Conservation (phyloP, 352 stramenopile genomes). For the Phytophthora pisi region DNA sequence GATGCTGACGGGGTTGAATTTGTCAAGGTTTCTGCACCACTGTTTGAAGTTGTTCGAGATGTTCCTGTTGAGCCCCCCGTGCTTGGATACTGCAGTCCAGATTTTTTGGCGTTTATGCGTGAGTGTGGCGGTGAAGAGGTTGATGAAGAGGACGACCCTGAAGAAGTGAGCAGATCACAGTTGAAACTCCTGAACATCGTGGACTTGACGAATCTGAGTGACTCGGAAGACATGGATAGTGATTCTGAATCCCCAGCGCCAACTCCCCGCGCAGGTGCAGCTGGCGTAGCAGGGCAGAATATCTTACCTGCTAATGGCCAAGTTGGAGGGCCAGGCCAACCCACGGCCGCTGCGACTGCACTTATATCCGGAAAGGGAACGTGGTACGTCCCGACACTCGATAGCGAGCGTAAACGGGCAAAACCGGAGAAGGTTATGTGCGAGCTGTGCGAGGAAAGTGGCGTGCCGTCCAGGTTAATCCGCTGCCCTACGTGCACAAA, state of each 20-base stretch:
- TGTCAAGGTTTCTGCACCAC: slow-evolving; percentile 13
- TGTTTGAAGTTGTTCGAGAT: slow-evolving; percentile 7
- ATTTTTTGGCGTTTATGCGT: slow-evolving; percentile 57
- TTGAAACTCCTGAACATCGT: slow-evolving; percentile 59
- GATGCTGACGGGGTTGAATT: slow-evolving; percentile 13
- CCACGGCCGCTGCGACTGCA: background rate
- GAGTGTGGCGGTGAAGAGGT: slow-evolving; percentile 50
- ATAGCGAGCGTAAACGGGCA: slow-evolving; percentile 30
- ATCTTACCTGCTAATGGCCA: background rate
- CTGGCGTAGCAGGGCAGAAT: background rate
- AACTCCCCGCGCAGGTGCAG: slow-evolving; percentile 10
- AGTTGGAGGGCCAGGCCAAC: background rate
- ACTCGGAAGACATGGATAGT: slow-evolving; percentile 44
- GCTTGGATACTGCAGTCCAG: slow-evolving; percentile 45
- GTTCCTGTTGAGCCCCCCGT: slow-evolving; percentile 22
- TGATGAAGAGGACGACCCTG: slow-evolving; percentile 45
- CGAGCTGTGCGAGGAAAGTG: slow-evolving; percentile 62
- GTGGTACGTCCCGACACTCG: slow-evolving; percentile 24
- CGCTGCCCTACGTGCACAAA: slow-evolving; percentile 56
- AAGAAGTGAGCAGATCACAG: slow-evolving; percentile 37
- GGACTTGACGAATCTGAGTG: slow-evolving; percentile 65
- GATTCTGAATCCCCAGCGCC: slow-evolving; percentile 33
- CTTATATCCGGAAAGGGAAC: slow-evolving; percentile 17
- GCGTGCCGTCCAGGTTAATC: slow-evolving; percentile 40
- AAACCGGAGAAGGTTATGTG: slow-evolving; percentile 54